These are phyloP conservation scores for Synura sp. DNA, from an alignment of 352 stramenopile species.

Conservation along the genomic window DNA sequence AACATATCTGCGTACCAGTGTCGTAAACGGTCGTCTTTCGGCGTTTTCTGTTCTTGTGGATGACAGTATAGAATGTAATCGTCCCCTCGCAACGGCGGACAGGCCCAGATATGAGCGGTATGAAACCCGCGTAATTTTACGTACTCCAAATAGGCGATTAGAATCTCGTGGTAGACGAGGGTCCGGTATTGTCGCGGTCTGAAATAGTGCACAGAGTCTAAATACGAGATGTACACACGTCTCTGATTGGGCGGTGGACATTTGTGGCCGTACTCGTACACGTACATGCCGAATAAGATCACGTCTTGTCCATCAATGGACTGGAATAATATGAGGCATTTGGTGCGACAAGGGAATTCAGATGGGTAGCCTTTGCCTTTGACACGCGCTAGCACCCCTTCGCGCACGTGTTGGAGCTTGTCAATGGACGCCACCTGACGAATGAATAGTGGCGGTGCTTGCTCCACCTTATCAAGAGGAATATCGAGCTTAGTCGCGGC, in stretches of 20 bases:
- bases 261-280: slow-evolving; percentile 98
- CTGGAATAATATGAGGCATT: slow-evolving; percentile 99
- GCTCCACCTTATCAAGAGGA: slow-evolving; percentile 74
- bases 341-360: slow-evolving; percentile 82
- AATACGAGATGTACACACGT: slow-evolving; percentile 94
- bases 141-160: slow-evolving; percentile 97
- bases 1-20: slow-evolving; percentile 90
- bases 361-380: slow-evolving; percentile 46
- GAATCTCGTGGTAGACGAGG: slow-evolving; percentile 97
- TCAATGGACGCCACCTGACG: slow-evolving; percentile 92
- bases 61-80: slow-evolving; percentile 99
- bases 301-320: slow-evolving; percentile 98
- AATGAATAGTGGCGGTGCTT: slow-evolving; percentile 83
- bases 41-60: slow-evolving; percentile 96
- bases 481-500: slow-evolving; percentile 69
- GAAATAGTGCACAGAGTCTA: slow-evolving; percentile 99
- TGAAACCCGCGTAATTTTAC: slow-evolving; percentile 93
- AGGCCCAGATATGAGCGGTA: slow-evolving; percentile 98
- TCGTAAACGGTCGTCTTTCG: slow-evolving; percentile 93
- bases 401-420: slow-evolving; percentile 83
- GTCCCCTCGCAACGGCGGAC: slow-evolving; percentile 95
- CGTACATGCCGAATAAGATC: slow-evolving; percentile 98
- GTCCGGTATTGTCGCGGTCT: slow-evolving; percentile 89
- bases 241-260: slow-evolving; percentile 87
- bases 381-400: background rate